These are phyloP conservation scores for Astraeus odoratus DNA, from an alignment of 768 basidiomycete species.

Conservation along the genomic window DNA sequence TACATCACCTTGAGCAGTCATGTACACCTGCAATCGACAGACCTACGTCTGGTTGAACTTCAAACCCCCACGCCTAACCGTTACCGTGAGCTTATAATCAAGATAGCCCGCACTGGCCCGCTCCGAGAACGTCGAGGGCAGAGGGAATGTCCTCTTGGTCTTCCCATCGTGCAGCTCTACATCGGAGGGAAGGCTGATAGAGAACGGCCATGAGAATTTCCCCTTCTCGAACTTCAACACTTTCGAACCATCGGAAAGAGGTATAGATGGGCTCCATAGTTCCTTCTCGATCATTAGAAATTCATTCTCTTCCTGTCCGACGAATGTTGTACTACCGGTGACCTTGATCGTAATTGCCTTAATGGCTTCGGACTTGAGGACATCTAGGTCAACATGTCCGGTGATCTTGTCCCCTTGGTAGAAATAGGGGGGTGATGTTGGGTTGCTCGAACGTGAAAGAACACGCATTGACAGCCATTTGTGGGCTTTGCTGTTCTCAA, in stretches of 20 bases:
- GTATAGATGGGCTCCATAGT: slow-evolving; percentile 33
- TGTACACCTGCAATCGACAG: background rate
- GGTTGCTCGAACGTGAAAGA: slow-evolving; percentile 33
- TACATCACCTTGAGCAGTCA: slow-evolving; percentile 7
- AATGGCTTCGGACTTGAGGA: slow-evolving; percentile 41
- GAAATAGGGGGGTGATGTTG: slow-evolving; percentile 38
- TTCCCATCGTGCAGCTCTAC: slow-evolving; percentile 33
- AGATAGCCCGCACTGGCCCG: slow-evolving; percentile 48
- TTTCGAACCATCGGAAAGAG: slow-evolving; percentile 19
- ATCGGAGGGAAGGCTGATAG: slow-evolving; percentile 38
- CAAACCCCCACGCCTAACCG: slow-evolving; percentile 41
- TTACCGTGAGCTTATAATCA: slow-evolving; percentile 48
- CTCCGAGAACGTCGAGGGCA: slow-evolving; percentile 52
- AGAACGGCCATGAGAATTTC: slow-evolving; percentile 42
- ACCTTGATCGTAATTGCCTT: slow-evolving; percentile 43
- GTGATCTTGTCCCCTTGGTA: slow-evolving; percentile 41
- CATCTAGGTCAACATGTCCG: slow-evolving; percentile 45
- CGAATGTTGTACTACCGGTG: slow-evolving; percentile 41
- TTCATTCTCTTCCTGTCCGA: slow-evolving; percentile 46
- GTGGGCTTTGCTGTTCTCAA: slow-evolving; percentile 34
- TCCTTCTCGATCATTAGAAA: slow-evolving; percentile 39
- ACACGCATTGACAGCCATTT: slow-evolving; percentile 45
- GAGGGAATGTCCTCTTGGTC: slow-evolving; percentile 30
- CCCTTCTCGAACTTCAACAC: slow-evolving; percentile 36
- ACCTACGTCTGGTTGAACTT: slow-evolving; percentile 44